Conservation (phyloP, 1,139 yeast species). For the Candida smagusa region DNA sequence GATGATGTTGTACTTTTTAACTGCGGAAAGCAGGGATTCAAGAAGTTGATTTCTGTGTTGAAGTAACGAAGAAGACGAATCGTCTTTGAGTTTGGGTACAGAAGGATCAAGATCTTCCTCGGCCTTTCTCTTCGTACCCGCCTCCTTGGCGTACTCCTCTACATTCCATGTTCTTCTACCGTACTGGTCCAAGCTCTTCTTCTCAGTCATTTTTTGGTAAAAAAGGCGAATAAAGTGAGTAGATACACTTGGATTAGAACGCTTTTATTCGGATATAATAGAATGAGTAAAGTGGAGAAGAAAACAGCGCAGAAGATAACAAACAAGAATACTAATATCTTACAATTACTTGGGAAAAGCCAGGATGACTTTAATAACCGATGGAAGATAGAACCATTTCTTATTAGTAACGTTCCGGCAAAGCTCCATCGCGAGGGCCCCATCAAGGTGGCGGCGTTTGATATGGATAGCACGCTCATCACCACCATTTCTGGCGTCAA, state of each 20-base stretch:
- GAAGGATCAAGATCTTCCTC: slow-evolving; percentile 1
- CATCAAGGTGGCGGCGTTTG: slow-evolving; percentile 62
- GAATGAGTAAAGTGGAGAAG: no score
- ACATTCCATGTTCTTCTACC: slow-evolving; percentile 73
- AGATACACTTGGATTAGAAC: no score
- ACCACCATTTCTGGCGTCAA: slow-evolving; percentile 54
- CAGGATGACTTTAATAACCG: slow-evolving; percentile 5
- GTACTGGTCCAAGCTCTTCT: slow-evolving; percentile 40
- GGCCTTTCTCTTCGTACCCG: slow-evolving; percentile 25
- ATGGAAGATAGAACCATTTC: slow-evolving; percentile 28
- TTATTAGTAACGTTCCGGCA: slow-evolving; percentile 30
- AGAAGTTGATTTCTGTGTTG: slow-evolving; percentile 32
- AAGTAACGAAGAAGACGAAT: slow-evolving; percentile 24
- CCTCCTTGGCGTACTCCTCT: slow-evolving; percentile 56
- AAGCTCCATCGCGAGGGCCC: slow-evolving; percentile 4
- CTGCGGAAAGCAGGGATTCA: slow-evolving; percentile 31
- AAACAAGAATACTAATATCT: no score
- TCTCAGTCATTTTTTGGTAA: slow-evolving; percentile 7
- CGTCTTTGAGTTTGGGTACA: slow-evolving; percentile 10
- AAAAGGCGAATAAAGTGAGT: no score
- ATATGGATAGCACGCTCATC: slow-evolving; percentile 72
- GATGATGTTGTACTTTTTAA: slow-evolving; percentile 34
- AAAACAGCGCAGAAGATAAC: no score
- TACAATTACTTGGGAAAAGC: no score
- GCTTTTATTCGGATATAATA: no score